Percentiles rank a stretch among this genome's conserved stretches.
phyloP scores from a whole-genome alignment of 108 stramenopile genomes.

The Nitzschia sp. region DNA sequence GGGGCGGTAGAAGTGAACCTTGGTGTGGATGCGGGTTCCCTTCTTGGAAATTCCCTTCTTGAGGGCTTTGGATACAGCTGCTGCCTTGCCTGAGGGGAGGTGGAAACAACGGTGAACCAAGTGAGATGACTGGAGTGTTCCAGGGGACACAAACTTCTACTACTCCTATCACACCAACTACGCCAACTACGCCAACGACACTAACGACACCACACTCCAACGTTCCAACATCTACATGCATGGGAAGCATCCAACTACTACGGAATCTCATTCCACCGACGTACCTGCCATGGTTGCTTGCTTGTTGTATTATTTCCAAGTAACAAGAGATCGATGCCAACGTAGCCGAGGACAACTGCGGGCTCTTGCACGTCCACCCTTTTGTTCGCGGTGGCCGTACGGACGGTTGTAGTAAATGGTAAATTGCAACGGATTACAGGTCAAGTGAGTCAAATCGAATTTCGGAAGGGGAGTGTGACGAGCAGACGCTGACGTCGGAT shows the following conservation, averaged over 20 bases:
- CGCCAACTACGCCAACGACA: neutral
- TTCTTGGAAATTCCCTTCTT: conserved; percentile 92
- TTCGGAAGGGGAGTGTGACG: too few species aligned
- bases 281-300: conserved; percentile 30
- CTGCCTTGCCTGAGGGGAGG: conserved; percentile 67
- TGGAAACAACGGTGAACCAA: neutral
- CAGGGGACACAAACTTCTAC: neutral
- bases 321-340: too few species aligned
- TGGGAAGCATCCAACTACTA: too few species aligned
- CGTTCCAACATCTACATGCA: too few species aligned
- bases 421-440: conserved; percentile 3
- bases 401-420: conserved; percentile 16
- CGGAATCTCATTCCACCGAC: too few species aligned
- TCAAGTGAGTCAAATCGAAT: too few species aligned
- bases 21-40: conserved; percentile 97
- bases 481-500: too few species aligned
- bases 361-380: too few species aligned
- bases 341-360: too few species aligned
- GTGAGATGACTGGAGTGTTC: neutral
- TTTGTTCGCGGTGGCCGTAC: conserved; percentile 6
- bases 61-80: conserved; percentile 85
- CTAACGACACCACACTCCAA: too few species aligned
- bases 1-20: conserved; percentile 98
- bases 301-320: too few species aligned
- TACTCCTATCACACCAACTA: neutral